A percentile compares a stretch with the other conserved stretches of the same genome.
Evolutionary conservation across 2,329 filamentous ascomycete genomes (phyloP).

Genomic region (Piedraia hortae): DNA sequence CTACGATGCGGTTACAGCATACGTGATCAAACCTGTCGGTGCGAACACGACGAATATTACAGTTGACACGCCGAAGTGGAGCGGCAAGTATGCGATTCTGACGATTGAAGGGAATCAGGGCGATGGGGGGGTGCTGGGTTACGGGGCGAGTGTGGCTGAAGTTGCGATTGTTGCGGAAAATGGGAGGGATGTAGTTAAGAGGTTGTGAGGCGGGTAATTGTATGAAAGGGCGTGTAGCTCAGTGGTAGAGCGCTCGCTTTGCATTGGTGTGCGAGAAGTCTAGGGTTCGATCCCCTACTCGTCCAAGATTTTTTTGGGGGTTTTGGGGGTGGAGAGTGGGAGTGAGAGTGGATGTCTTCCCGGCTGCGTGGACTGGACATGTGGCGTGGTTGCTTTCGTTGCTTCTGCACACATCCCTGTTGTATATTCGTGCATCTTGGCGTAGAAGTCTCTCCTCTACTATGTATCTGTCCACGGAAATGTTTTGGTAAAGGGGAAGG

Average conservation of each 20-base stretch:
- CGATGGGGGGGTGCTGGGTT: conserved; percentile 8
- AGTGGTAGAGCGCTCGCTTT: conserved; percentile 10
- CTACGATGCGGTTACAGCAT: conserved; percentile 13
- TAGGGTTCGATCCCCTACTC: conserved; percentile 6
- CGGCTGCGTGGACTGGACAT: too few species aligned
- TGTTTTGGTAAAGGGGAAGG: too few species aligned
- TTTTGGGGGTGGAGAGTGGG: too few species aligned
- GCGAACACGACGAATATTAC: conserved; percentile 21
- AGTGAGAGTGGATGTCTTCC: too few species aligned
- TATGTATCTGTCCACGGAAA: too few species aligned
- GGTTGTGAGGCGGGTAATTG: too few species aligned
- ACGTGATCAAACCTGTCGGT: conserved; percentile 15
- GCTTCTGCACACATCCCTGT: too few species aligned
- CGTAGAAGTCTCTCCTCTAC: too few species aligned
- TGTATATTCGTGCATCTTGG: too few species aligned
- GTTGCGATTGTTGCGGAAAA: conserved; percentile 10
- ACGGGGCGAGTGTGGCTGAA: conserved; percentile 26
- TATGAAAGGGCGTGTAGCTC: conserved; percentile 7
- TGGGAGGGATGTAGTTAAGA: conserved; percentile 1
- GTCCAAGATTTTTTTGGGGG: conserved; percentile 3
- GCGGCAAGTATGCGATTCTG: conserved; percentile 19
- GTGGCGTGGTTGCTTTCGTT: too few species aligned
- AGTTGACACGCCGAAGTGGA: conserved; percentile 15
- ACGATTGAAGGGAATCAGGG: conserved; percentile 22
- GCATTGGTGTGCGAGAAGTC: conserved; percentile 7